Percentiles rank a stretch among this genome's conserved stretches.
These are phyloP conservation scores for Besnoitia besnoiti DNA, from an alignment of 169 alveolate species.

Conservation along the genomic window DNA sequence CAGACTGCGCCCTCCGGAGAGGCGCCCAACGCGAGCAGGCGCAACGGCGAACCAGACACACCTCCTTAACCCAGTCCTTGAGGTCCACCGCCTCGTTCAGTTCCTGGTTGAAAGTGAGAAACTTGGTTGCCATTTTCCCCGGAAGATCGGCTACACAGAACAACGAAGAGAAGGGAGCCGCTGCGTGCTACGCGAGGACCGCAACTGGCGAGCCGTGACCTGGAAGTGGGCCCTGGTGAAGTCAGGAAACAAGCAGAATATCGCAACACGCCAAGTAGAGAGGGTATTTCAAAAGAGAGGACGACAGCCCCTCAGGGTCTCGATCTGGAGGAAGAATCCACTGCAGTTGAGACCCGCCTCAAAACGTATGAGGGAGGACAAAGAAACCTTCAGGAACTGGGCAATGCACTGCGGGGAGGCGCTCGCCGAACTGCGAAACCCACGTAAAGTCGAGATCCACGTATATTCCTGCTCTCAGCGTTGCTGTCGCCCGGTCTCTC, in stretches of 20 bases:
- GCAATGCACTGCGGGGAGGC: neutral
- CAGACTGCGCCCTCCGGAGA: too few relatives aligned
- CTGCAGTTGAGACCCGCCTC: neutral
- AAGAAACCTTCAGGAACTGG: neutral
- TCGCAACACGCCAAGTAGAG: too few relatives aligned
- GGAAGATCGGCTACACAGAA: neutral
- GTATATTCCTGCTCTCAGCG: neutral
- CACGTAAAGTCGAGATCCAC: neutral
- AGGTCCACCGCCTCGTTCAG: conserved; percentile 28
- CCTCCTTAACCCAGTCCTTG: conserved; percentile 47
- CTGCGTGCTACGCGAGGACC: neutral
- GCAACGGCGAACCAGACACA: neutral
- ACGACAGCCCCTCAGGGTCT: neutral
- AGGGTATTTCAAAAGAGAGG: too few relatives aligned
- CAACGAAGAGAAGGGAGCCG: neutral
- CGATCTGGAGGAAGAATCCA: too few relatives aligned
- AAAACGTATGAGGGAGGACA: neutral
- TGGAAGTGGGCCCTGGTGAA: too few relatives aligned
- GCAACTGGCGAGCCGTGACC: too few relatives aligned
- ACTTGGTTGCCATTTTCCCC: conserved; percentile 26
- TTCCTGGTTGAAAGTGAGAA: conserved; percentile 16
- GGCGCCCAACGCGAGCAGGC: too few relatives aligned
- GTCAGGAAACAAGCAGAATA: too few relatives aligned
- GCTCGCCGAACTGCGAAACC: neutral
- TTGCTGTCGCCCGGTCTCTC: neutral